Conservation (phyloP, 2,329 filamentous ascomycete genomes). For the Pezizomycotina sp. region DNA sequence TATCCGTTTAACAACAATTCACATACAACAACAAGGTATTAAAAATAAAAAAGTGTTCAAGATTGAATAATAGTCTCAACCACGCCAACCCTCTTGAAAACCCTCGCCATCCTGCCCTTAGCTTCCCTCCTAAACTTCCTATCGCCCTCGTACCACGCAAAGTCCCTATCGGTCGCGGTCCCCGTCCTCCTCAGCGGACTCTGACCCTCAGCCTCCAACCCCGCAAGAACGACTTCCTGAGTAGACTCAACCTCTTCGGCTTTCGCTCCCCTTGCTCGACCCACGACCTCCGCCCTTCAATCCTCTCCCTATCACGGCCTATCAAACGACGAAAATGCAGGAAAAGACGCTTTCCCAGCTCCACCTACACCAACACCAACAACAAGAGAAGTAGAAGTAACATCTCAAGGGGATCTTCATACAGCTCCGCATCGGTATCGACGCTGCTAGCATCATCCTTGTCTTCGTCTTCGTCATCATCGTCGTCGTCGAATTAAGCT, state of each 20-base stretch:
- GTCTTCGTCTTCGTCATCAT: no score
- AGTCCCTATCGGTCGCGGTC: constrained; percentile 8
- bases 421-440: constrained; percentile 7
- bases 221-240: constrained; percentile 12
- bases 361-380: constrained; percentile 15
- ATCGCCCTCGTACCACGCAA: constrained; percentile 10
- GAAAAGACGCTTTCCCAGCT: constrained; percentile 13
- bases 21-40: no score
- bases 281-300: constrained; percentile 12
- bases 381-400: no score
- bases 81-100: constrained; percentile 13
- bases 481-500: no score
- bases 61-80: no score
- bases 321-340: constrained; percentile 14
- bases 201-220: constrained; percentile 14
- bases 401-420: no score
- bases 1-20: no score
- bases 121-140: constrained; percentile 14
- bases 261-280: constrained; percentile 14
- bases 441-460: constrained; percentile 4
- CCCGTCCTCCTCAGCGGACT: no score
- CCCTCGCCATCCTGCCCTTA: constrained; percentile 14
- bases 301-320: constrained; percentile 15
- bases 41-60: no score
- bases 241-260: constrained; percentile 8